These are phyloP conservation scores for Lumnitzera littorea DNA, from an alignment of 345 rosid species.

Conservation along the genomic window DNA sequence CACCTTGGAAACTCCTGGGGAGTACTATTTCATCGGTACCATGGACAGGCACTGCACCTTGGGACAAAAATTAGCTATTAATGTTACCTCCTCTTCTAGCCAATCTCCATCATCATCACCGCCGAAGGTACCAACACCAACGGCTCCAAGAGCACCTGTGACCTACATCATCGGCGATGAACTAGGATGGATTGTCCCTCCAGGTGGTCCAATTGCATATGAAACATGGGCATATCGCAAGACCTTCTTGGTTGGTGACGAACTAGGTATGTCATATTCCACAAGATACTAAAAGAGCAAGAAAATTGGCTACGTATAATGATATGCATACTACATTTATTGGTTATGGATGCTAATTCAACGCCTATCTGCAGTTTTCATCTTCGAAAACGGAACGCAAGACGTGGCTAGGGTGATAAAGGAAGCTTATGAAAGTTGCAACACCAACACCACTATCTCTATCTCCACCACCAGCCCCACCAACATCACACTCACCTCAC, in stretches of 20 bases:
- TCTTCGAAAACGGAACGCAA: constrained; percentile 37
- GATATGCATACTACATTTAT: no score
- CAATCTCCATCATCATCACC: constrained; percentile 3
- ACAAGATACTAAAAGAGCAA: no score
- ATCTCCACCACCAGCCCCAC: constrained; percentile 22
- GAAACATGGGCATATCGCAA: constrained; percentile 32
- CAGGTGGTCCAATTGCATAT: constrained; percentile 14
- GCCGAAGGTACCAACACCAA: background rate
- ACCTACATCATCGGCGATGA: constrained; percentile 24
- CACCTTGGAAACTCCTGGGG: constrained; percentile 25
- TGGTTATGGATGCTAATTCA: background rate
- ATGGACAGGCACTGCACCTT: constrained; percentile 18
- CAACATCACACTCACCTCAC: constrained; percentile 27
- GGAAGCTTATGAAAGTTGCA: constrained; percentile 33
- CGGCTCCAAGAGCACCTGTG: constrained; percentile 15
- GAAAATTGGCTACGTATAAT: no score
- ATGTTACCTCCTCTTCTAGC: constrained; percentile 11
- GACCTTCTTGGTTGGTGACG: constrained; percentile 36
- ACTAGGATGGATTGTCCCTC: constrained; percentile 33
- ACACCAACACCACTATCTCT: constrained; percentile 20
- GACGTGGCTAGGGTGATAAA: constrained; percentile 42
- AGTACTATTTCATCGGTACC: constrained; percentile 29
- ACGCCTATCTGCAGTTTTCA: constrained; percentile 31
- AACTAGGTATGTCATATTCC: constrained; percentile 19
- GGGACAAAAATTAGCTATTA: constrained; percentile 25